Conservation (phyloP, 2,329 filamentous ascomycete species). For the Dothideomycetidae sp. region DNA sequence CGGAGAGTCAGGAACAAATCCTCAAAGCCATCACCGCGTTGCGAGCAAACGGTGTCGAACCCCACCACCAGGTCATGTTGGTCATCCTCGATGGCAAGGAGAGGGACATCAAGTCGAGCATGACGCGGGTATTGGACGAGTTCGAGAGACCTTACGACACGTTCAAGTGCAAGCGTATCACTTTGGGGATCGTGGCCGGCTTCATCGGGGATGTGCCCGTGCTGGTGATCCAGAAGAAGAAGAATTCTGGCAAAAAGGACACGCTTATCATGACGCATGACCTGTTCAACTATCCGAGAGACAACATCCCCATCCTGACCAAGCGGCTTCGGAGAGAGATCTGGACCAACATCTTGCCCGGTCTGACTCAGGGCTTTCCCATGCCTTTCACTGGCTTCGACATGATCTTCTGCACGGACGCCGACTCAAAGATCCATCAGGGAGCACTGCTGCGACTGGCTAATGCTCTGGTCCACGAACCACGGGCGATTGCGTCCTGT, state of each 20-base stretch:
- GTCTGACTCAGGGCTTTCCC: slow-evolving; percentile 10
- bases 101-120: slow-evolving; percentile 14
- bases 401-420: slow-evolving; percentile 17
- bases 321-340: slow-evolving; percentile 13
- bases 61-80: slow-evolving; percentile 16
- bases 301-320: slow-evolving; percentile 13
- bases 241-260: slow-evolving; percentile 17
- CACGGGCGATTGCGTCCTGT: slow-evolving; percentile 15
- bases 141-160: slow-evolving; percentile 15
- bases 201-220: slow-evolving; percentile 17
- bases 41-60: slow-evolving; percentile 15
- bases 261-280: slow-evolving; percentile 16
- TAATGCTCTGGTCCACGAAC: slow-evolving; percentile 13
- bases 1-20: slow-evolving; percentile 16
- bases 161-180: slow-evolving; percentile 14
- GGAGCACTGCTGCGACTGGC: slow-evolving; percentile 15
- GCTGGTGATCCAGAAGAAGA: slow-evolving; percentile 15
- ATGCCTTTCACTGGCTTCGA: slow-evolving; percentile 14
- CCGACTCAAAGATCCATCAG: slow-evolving; percentile 16
- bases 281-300: slow-evolving; percentile 15
- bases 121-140: slow-evolving; percentile 13
- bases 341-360: slow-evolving; percentile 14
- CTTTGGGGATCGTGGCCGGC: slow-evolving; percentile 14
- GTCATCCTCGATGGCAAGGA: slow-evolving; percentile 15
- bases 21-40: slow-evolving; percentile 15